Evolutionary conservation across 306 rosid species (phyloP), one percentile per base, ranked within the genome.

Genomic region (Clitoria ternatea): DNA sequence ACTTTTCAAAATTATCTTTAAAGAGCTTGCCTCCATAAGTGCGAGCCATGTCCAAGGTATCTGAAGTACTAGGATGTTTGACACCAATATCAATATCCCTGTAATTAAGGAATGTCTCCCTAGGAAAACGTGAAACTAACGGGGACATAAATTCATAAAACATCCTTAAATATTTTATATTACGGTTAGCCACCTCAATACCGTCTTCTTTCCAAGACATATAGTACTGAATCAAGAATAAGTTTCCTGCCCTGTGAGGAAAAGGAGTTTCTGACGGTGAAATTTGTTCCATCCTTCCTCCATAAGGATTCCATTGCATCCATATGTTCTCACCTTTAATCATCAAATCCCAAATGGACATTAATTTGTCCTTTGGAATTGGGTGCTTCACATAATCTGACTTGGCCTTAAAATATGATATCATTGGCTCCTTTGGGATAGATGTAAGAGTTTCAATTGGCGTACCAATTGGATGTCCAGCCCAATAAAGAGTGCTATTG

Each of bases 231-330:
- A 74, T 29, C 63, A 29, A 0, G 69, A 78, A 82, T 75, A 82
- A 49, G 36, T 48, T 78, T 33, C 83, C 86, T 10, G 57, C 69
- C 19, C 84, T 83, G 1, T 83, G 86, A 75, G 86, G 86, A 27
- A 83, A 83, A 0, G 86, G 75, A 0, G 72, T 78, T 1, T 12
- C 75, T 0, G 30, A 40, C 2, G 78, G 0, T 1, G 43, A 24
- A 14, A 75, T 75, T 22, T 79, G n/a, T 0, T 2, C 11, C 84
- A 83, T 83, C 6, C 2, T 66, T 26, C 86, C 84, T 1, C 86
- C 84, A 36, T 79, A 83, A 12, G 79, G 84, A 37, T 59, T 82
- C 76, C 73, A 79, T 18, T 74, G 65, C 76, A 70, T 65, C 6
- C 17, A 5, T 3, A 57, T 8, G 1, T 2, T 24, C 1, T 63